A percentile compares a stretch with the other conserved stretches of the same genome.
Conservation (phyloP, 257 asterid genomes). For the Gentiana macrophylla region DNA sequence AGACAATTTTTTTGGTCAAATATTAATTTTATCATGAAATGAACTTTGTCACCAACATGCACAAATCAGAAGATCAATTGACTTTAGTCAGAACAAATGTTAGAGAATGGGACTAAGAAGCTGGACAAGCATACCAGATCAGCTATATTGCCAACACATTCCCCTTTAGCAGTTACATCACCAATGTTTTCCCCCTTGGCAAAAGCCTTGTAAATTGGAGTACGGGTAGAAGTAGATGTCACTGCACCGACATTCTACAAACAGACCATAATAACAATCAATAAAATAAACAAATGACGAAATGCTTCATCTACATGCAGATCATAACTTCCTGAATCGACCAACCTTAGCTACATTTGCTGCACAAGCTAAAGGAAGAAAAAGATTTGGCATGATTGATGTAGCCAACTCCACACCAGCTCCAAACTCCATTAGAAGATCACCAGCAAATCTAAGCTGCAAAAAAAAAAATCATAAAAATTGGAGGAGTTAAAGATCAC, state of each 20-base stretch:
- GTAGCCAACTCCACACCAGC: conserved; percentile 96
- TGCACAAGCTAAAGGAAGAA: conserved; percentile 97
- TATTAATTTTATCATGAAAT: too few relatives aligned
- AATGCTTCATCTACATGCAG: too few relatives aligned
- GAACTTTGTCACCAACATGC: too few relatives aligned
- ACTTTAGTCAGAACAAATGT: neutral
- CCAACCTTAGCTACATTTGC: conserved; percentile 94
- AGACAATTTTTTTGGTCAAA: too few relatives aligned
- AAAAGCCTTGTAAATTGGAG: conserved; percentile 97
- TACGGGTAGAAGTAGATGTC: conserved; percentile 95
- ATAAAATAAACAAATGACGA: too few relatives aligned
- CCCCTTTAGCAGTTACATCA: conserved; percentile 99
- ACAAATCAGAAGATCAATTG: too few relatives aligned
- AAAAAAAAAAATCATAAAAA: conserved; percentile 1
- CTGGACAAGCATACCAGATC: conserved; percentile 61
- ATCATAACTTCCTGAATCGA: too few relatives aligned
- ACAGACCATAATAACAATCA: conserved; percentile 15
- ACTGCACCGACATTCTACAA: conserved; percentile 88
- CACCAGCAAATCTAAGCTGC: conserved; percentile 95
- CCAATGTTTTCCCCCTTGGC: conserved; percentile 99
- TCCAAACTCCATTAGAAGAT: conserved; percentile 94
- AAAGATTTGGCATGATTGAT: conserved; percentile 76
- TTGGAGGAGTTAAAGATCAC: neutral
- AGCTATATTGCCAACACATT: conserved; percentile 90
- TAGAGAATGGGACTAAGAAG: conserved; percentile 1